Conservation (phyloP, 768 basidiomycete genomes). For the Leccinum uliginosum region DNA sequence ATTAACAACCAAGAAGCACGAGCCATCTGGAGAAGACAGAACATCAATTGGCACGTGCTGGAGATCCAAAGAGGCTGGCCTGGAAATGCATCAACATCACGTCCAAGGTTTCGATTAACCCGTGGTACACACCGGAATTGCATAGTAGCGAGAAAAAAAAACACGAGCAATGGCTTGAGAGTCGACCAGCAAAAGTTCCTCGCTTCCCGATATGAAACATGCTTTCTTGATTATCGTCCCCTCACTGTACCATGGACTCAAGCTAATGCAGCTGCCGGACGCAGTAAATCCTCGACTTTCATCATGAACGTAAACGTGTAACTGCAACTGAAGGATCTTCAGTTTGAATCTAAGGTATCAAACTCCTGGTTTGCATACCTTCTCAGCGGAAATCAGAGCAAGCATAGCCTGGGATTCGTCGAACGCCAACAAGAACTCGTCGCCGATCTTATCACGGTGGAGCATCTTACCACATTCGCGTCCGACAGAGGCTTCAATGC, state of each 20-base stretch:
- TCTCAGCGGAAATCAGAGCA: conserved; percentile 39
- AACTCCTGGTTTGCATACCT: conserved; percentile 27
- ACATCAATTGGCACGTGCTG: conserved; percentile 29
- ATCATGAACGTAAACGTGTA: conserved; percentile 48
- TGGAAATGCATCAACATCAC: conserved; percentile 15
- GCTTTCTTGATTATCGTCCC: conserved; percentile 32
- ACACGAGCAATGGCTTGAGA: conserved; percentile 40
- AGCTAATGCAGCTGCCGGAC: conserved; percentile 39
- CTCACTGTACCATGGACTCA: conserved; percentile 42
- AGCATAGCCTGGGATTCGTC: conserved; percentile 51
- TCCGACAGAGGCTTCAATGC: conserved; percentile 34
- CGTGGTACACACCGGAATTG: conserved; percentile 45
- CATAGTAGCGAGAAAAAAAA: conserved; percentile 48
- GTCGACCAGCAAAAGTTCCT: conserved; percentile 53
- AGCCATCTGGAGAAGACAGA: conserved; percentile 50
- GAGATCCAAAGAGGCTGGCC: conserved; percentile 45
- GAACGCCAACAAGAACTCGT: conserved; percentile 42
- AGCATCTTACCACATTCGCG: conserved; percentile 32
- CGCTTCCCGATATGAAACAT: conserved; percentile 45
- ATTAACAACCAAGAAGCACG: conserved; percentile 42
- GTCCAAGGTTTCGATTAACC: neutral
- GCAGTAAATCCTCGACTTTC: conserved; percentile 41
- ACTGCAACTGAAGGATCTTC: conserved; percentile 25
- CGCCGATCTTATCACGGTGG: conserved; percentile 44
- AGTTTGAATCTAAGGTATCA: neutral